Base-by-base conservation (phyloP, 345 rosid genomes). In the Dipteronia dyeriana region DNA sequence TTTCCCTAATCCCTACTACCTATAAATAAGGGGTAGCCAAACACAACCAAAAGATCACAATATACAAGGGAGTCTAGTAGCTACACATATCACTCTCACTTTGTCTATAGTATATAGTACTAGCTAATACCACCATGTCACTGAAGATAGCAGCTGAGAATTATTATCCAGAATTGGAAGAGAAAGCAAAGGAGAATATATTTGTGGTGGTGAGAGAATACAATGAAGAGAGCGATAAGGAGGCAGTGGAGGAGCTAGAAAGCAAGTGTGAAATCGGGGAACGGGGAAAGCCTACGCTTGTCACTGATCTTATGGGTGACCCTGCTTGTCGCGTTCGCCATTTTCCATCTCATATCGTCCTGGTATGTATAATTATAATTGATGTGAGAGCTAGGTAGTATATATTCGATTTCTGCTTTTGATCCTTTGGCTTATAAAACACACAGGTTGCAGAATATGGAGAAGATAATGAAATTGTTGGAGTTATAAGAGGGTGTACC, bases 291-390 rank as follows among this genome's bases (percentile, higher is more conserved):
- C 85, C 88, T 64, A 76, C 87, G 7, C 85, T 93, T 68, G 88
- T 93, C 75, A 89, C 94, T 66, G 94, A 91, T 82, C 90, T 90
- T 65, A 65, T 91, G 75, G 97, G 95, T 3, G 97, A 91, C 74
- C 97, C 97, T 5, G 73, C 86, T 60, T 78, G 94, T 75, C 89
- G 97, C 17, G 83, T 93, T 73, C 94, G 97, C 75, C 87, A 86
- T 62, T 90, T 88, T 45, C 83, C 95, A 11, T 82, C 81, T 3
- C 90, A 87, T 66, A 75, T 84, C 73, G 88, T 91, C 89, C 80
- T 93, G 88, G 97, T 91, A 80, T 49, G 2, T 70, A 39, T 39
- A 59, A 63, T 25, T 59, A 17, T 56, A 56, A 41, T 45, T 10
- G 14, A 10, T 45, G 49, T 9, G 49, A 8, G 49, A 41, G 45